Base-by-base conservation (phyloP, 495 filamentous ascomycete genomes). In the Podospora sp. region DNA sequence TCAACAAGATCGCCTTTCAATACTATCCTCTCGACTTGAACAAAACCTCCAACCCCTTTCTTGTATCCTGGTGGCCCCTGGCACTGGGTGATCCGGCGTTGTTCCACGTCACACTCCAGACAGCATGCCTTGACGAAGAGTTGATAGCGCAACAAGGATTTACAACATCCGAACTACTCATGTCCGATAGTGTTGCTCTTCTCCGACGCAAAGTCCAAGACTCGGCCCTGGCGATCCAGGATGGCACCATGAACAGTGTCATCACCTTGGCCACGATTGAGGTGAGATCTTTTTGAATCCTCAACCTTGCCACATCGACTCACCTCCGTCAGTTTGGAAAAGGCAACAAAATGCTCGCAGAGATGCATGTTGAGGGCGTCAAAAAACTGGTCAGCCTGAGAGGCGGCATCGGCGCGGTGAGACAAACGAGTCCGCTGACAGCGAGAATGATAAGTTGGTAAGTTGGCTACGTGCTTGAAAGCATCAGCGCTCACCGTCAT, bases 21-120 rank as follows among this genome's bases (percentile, higher is more conserved):
- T 86, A 84, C 63, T 86, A 86, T 65, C 84, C 83, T 1, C 77
- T 86, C 27, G 84, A 86, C 46, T 68, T 84, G 8, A 82, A 76
- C 61, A 62, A 77, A 2, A 73, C 68, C 6, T 80, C 84, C 36
- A 86, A 85, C 69, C 83, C 84, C 0, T 85, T 85, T 69, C 71
- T 86, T 33, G 72, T 84, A 12, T 85, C 81, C 2, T 86, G 84
- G 84, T 85, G 84, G 84, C 84, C 83, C 3, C 73, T 83, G 20
- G 81, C 83, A 6, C 74, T 86, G 2, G 78, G 73, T 0, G 83
- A 85, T 61, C 82, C 83, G 1, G 82, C 81, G n/a, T 53, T 86
- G 24, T 85, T 86, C 53, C 81, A 85, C 65, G 83, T 86, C 33
- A 82, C 81, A 12, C 69, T 86, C 9, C 82, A 84, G 69, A 84